phyloP scores from a whole-genome alignment of 2,329 filamentous ascomycete genomes.

The Cercospora zeae-maydis region DNA sequence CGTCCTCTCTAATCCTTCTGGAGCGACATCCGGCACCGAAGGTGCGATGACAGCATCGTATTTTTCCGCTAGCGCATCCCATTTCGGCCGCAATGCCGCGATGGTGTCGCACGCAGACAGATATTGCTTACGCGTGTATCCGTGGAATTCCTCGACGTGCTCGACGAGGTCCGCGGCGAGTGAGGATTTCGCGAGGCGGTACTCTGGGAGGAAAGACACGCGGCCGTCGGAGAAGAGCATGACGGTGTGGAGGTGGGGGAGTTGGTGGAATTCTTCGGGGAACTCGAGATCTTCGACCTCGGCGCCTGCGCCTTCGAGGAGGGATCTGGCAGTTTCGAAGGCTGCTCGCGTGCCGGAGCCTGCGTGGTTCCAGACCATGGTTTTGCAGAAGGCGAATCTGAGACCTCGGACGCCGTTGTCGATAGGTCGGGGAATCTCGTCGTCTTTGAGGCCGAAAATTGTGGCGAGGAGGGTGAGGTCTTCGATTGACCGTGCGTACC shows the following conservation, averaged over 20 bases:
- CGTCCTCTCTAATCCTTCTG: conserved; percentile 52
- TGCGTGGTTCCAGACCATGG: conserved; percentile 49
- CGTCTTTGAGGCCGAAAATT: conserved; percentile 54
- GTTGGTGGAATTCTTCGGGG: conserved; percentile 47
- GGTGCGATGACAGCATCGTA: conserved; percentile 59
- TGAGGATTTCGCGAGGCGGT: conserved; percentile 47
- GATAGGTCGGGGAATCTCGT: conserved; percentile 33
- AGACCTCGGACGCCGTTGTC: conserved; percentile 44
- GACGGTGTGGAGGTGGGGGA: conserved; percentile 53
- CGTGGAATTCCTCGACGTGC: conserved; percentile 51
- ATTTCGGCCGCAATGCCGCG: conserved; percentile 52
- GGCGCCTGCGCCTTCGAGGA: conserved; percentile 49
- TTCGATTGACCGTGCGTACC: conserved; percentile 56
- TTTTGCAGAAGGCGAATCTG: conserved; percentile 55
- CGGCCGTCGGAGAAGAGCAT: conserved; percentile 54
- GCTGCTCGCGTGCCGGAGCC: conserved; percentile 39
- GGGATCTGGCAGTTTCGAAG: conserved; percentile 34
- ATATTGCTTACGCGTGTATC: conserved; percentile 47
- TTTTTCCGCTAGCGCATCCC: conserved; percentile 51
- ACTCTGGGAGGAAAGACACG: conserved; percentile 54
- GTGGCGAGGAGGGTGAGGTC: conserved; percentile 58
- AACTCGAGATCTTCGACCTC: conserved; percentile 55
- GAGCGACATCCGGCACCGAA: conserved; percentile 59
- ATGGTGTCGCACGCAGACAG: conserved; percentile 55
- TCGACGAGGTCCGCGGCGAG: conserved; percentile 46